Conservation (phyloP, 2,329 filamentous ascomycete genomes). For the Aspergillus novoparasiticus region DNA sequence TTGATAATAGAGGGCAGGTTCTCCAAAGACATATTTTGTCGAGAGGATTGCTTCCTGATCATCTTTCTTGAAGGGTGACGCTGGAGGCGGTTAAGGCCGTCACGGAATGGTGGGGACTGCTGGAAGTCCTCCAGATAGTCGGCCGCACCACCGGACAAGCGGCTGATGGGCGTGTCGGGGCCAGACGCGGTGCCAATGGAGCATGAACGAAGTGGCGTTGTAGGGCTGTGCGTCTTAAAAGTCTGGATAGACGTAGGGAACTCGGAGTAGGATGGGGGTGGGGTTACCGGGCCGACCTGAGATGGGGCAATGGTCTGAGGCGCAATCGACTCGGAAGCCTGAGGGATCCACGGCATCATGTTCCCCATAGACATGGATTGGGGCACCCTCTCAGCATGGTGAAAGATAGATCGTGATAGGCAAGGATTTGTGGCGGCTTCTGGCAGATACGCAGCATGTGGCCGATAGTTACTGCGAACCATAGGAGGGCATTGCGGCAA, state of each 20-base stretch:
- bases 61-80: constrained; percentile 38
- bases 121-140: constrained; percentile 42
- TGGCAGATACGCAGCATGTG: constrained; percentile 37
- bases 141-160: constrained; percentile 33
- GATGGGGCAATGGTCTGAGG: constrained; percentile 41
- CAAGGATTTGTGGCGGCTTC: constrained; percentile 43
- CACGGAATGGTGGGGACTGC: constrained; percentile 36
- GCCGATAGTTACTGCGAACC: constrained; percentile 38
- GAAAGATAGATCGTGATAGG: constrained; percentile 42
- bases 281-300: constrained; percentile 40
- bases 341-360: constrained; percentile 40
- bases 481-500: constrained; percentile 41
- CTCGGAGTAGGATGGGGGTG: constrained; percentile 41
- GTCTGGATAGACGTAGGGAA: constrained; percentile 37
- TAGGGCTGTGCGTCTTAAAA: constrained; percentile 40
- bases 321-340: constrained; percentile 33
- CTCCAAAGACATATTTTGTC: constrained; percentile 40
- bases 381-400: constrained; percentile 37
- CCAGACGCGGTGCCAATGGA: constrained; percentile 39
- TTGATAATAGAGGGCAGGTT: constrained; percentile 43
- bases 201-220: constrained; percentile 38
- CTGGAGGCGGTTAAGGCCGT: constrained; percentile 32
- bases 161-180: constrained; percentile 39
- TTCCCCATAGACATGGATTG: constrained; percentile 41
- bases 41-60: constrained; percentile 32